These are phyloP conservation scores for Pontederia crassipes DNA, from an alignment of 176 grass and related monocot genomes.

Conservation along the genomic window DNA sequence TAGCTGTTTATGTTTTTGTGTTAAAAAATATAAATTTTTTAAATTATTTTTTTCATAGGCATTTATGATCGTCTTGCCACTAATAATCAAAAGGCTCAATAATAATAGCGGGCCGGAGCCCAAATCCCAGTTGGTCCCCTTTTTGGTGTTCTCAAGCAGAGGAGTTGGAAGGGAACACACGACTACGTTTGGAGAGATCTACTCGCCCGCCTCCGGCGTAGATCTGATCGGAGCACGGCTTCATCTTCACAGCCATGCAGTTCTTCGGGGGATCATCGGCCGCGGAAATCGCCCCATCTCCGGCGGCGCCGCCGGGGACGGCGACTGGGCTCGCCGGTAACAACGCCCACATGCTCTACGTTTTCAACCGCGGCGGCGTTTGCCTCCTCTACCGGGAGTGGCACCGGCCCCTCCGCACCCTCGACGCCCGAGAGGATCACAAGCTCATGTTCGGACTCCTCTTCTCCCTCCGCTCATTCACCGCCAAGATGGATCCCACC, in stretches of 20 bases:
- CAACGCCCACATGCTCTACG: conserved; percentile 76
- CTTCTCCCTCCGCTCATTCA: conserved; percentile 91
- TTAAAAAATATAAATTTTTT: no score
- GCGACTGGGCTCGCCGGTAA: conserved; percentile 35
- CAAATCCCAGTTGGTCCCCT: no score
- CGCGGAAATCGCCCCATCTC: conserved; percentile 44
- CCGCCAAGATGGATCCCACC: conserved; percentile 77
- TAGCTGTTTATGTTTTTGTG: no score
- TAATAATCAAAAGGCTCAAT: no score
- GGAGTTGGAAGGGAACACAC: no score
- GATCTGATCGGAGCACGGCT: neutral
- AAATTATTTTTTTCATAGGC: no score
- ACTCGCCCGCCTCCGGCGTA: neutral
- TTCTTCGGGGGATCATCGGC: conserved; percentile 70
- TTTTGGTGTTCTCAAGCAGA: no score
- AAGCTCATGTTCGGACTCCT: conserved; percentile 99
- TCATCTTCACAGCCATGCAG: conserved; percentile 35
- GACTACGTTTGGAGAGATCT: no score
- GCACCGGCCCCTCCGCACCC: conserved; percentile 69
- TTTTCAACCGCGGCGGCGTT: conserved; percentile 84
- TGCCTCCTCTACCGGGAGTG: conserved; percentile 95
- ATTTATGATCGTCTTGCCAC: no score
- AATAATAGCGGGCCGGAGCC: no score
- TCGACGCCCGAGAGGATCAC: conserved; percentile 65
- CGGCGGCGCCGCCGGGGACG: conserved; percentile 58